Evolutionary conservation across 345 rosid genomes (phyloP), one percentile per base, ranked within the genome.

Genomic region (Punica granatum): DNA sequence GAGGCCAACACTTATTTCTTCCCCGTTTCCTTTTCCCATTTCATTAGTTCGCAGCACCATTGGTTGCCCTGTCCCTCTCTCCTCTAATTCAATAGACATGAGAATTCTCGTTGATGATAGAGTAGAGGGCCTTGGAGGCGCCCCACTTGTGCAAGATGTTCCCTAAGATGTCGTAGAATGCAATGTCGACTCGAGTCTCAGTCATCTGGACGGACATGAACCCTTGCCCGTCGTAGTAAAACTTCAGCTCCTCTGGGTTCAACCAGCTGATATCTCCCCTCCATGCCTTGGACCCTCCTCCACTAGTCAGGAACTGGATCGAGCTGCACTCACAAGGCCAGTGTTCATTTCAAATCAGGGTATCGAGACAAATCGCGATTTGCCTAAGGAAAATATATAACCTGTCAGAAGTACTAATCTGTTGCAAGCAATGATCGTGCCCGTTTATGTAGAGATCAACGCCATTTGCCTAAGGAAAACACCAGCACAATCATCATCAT

Each of bases 231-330:
- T 86, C 97, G 61, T 88, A 80, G 67, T 78, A 82, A 75, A 88
- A 88, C 76, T 68, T 88, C 78, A 86, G 39, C 39, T 59, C 79
- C n/a, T 72, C 56, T 18, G 69, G 73, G n/a, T 81, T 65, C 39
- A 66, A 23, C 26, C 53, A 19, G 39, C 64, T 75, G 9, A 67
- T 32, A 42, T 81, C 88, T 0, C 92, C 93, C 61, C 86, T 84
- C 96, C 96, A 88, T 13, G 96, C 88, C 85, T 88, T 90, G 14
- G 97, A 90, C 1, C 93, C 93, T 9, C 85, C 97, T 34, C 97
- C 97, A 63, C 93, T 88, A n/a, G 93, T 90, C 66, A 88, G 49
- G 72, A 73, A 88, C 10, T 88, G 91, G 59, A 88, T 78, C 1
- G 76, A 63, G 51, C 93, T 90, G 75, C 67, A 53, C 37, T 25